These are phyloP conservation scores for Tetrahymena malaccensis DNA, from an alignment of 73 alveolate genomes.

Conservation along the genomic window DNA sequence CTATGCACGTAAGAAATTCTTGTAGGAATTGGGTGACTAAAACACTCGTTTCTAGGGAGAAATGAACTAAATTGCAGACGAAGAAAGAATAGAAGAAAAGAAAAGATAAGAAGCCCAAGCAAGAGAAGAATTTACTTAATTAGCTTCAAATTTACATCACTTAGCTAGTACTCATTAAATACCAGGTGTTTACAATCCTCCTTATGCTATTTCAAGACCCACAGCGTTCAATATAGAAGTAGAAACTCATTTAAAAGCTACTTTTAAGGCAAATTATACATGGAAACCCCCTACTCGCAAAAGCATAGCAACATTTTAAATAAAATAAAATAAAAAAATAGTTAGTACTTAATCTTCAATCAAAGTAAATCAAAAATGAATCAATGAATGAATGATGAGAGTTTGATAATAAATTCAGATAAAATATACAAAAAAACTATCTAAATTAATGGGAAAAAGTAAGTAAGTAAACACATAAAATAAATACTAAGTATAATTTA, in stretches of 20 bases:
- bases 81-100: constrained; percentile 17
- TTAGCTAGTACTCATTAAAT: constrained; percentile 11
- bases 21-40: constrained; percentile 4
- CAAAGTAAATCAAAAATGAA: neutral
- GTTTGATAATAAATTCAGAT: neutral
- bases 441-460: neutral
- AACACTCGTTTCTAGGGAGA: constrained; percentile 5
- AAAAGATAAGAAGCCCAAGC: constrained; percentile 26
- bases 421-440: neutral
- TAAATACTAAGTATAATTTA: neutral
- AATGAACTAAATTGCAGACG: neutral
- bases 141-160: constrained; percentile 36
- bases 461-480: neutral
- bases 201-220: constrained; percentile 33
- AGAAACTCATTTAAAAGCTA: constrained; percentile 35
- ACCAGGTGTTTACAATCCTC: constrained; percentile 43
- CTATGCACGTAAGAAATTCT: constrained; percentile 24
- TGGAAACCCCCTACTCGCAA: neutral
- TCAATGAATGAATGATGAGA: too few species aligned
- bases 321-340: neutral
- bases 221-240: constrained; percentile 40
- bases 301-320: neutral
- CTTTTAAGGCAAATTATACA: constrained; percentile 24
- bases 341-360: neutral
- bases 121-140: constrained; percentile 30